A percentile compares a stretch with the other conserved stretches of the same genome.
Evolutionary conservation across 1,284 basidiomycete genomes (phyloP).

Genomic region (Rhodotorula glutinis): DNA sequence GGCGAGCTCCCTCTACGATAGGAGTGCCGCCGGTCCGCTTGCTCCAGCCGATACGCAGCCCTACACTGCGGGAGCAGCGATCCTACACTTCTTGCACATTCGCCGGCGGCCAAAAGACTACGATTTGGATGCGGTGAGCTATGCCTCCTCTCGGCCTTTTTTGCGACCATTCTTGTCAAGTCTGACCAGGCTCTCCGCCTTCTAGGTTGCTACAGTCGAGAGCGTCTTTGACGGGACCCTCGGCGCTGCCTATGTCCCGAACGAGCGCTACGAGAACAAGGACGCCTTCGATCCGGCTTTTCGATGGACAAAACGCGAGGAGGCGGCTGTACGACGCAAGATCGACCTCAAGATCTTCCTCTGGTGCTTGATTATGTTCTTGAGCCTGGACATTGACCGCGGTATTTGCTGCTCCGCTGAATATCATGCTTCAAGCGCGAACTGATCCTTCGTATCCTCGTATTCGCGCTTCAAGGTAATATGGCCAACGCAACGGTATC

Average conservation of each 20-base stretch:
- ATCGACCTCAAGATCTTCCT: constrained; percentile 37
- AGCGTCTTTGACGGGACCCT: constrained; percentile 29
- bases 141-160: too few species aligned
- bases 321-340: constrained; percentile 44
- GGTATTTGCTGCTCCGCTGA: constrained; percentile 6
- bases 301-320: constrained; percentile 49
- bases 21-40: not conserved
- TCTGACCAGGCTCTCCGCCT: not conserved
- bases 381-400: constrained; percentile 46
- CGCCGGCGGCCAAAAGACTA: not conserved
- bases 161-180: not conserved
- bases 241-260: constrained; percentile 17
- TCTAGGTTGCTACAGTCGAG: constrained; percentile 31
- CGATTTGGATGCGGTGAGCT: constrained; percentile 10
- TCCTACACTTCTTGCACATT: constrained; percentile 1
- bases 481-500: constrained; percentile 11
- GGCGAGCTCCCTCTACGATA: constrained; percentile 3
- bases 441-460: not conserved
- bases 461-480: not conserved
- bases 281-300: constrained; percentile 46
- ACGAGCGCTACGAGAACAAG: constrained; percentile 25
- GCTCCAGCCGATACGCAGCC: not conserved
- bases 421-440: too few species aligned
- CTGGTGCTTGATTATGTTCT: constrained; percentile 27
- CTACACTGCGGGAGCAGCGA: not conserved